Conservation (phyloP, 148 eudicot genomes). For the Rhododendron griersonianum region DNA sequence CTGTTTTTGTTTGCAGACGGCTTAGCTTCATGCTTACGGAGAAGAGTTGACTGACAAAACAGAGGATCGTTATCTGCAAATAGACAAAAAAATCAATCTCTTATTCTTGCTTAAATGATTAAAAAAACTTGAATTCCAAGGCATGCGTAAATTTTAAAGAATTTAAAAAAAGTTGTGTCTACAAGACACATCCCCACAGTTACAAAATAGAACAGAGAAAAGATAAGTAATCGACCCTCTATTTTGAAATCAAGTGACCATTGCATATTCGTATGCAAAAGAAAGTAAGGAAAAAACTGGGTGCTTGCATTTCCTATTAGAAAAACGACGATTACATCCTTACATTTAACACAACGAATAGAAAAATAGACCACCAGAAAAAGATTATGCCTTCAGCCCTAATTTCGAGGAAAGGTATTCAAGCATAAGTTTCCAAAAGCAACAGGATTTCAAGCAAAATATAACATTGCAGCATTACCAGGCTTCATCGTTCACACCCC, state of each 20-base stretch:
- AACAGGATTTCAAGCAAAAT: background rate
- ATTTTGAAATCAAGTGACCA: background rate
- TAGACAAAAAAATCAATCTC: background rate
- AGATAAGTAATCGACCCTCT: background rate
- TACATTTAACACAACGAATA: background rate
- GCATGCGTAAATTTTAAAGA: background rate
- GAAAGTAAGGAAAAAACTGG: background rate
- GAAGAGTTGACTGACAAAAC: conserved; percentile 4
- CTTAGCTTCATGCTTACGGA: conserved; percentile 16
- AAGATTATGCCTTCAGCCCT: background rate
- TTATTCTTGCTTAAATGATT: background rate
- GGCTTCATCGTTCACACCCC: conserved; percentile 18
- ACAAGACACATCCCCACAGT: background rate
- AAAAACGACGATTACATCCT: background rate
- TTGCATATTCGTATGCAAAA: background rate
- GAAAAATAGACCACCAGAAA: background rate
- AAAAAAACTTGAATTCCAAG: background rate
- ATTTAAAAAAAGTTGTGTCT: background rate
- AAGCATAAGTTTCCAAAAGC: background rate
- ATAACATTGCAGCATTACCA: conserved; percentile 20
- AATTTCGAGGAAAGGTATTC: background rate
- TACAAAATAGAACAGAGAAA: background rate
- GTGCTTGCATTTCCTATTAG: background rate
- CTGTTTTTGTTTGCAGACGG: conserved; percentile 17
- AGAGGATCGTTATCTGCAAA: conserved; percentile 3